A percentile compares a stretch with the other conserved stretches of the same genome.
phyloP scores from a whole-genome alignment of 2,329 filamentous ascomycete species.

The Colletotrichum plurivorum region DNA sequence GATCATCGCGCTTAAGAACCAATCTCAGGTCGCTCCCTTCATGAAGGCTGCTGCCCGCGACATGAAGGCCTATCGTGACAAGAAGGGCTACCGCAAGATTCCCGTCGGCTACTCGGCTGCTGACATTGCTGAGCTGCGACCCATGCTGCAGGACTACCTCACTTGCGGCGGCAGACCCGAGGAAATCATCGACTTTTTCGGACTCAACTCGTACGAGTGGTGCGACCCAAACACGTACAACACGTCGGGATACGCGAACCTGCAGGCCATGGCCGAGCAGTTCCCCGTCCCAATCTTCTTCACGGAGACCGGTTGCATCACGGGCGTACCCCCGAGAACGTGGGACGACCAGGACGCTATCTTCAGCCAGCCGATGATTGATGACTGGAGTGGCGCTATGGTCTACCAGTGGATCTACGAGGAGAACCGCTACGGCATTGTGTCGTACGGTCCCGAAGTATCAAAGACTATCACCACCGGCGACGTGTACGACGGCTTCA shows the following conservation, averaged over 20 bases:
- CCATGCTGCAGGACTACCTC: conserved; percentile 78
- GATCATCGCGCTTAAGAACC: conserved; percentile 75
- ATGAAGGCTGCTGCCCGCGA: conserved; percentile 87
- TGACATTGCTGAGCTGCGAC: conserved; percentile 79
- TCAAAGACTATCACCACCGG: conserved; percentile 65
- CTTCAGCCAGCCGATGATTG: conserved; percentile 80
- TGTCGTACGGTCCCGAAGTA: conserved; percentile 78
- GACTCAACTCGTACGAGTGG: conserved; percentile 89
- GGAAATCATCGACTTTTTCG: conserved; percentile 86
- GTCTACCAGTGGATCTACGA: conserved; percentile 94
- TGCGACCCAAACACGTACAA: conserved; percentile 73
- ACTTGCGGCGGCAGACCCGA: conserved; percentile 80
- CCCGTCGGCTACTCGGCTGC: conserved; percentile 91
- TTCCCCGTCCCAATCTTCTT: conserved; percentile 92
- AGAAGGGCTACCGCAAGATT: conserved; percentile 83
- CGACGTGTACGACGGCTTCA: conserved; percentile 76
- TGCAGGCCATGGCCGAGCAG: conserved; percentile 76
- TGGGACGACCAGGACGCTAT: conserved; percentile 84
- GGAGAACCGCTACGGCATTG: conserved; percentile 84
- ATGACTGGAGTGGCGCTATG: conserved; percentile 81
- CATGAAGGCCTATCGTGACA: conserved; percentile 84
- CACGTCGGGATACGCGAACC: conserved; percentile 77
- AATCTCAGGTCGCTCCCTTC: conserved; percentile 80
- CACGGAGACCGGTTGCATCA: conserved; percentile 89
- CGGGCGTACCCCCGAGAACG: conserved; percentile 66